Percentiles rank a stretch among this genome's conserved stretches.
Evolutionary conservation across 495 filamentous ascomycete species (phyloP).

Genomic region (Amniculicola lignicola): DNA sequence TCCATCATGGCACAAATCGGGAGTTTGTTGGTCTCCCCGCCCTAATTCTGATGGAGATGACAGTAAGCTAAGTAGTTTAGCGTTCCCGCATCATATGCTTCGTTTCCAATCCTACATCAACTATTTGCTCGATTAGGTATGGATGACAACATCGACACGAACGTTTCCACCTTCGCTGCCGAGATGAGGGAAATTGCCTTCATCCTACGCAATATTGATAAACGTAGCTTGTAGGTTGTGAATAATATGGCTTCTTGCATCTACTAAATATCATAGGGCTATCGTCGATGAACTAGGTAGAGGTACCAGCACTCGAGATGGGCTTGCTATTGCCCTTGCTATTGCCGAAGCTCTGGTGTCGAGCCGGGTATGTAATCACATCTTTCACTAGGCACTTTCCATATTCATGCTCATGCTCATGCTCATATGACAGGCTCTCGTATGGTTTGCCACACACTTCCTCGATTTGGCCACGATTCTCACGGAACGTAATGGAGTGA

Average conservation of each 20-base stretch:
- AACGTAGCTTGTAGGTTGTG: constrained; percentile 54
- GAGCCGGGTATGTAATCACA: constrained; percentile 50
- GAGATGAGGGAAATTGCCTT: constrained; percentile 97
- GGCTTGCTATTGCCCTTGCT: constrained; percentile 81
- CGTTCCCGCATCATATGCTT: constrained; percentile 79
- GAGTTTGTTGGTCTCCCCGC: constrained; percentile 53
- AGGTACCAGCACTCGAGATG: constrained; percentile 86
- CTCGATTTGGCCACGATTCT: constrained; percentile 75
- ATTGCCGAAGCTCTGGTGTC: constrained; percentile 83
- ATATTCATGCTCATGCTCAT: no score
- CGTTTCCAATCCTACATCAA: constrained; percentile 74
- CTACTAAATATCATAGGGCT: constrained; percentile 43
- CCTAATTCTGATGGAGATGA: neutral
- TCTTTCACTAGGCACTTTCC: neutral
- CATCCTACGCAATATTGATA: constrained; percentile 76
- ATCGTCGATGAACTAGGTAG: constrained; percentile 93
- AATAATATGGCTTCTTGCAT: neutral
- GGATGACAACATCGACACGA: constrained; percentile 85
- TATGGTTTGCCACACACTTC: constrained; percentile 96
- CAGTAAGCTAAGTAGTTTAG: no score
- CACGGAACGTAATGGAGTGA: constrained; percentile 66
- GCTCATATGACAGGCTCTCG: constrained; percentile 51
- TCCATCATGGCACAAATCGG: constrained; percentile 92
- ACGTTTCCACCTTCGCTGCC: constrained; percentile 86
- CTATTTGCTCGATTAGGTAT: constrained; percentile 84